Evolutionary conservation across 805 yeast species (phyloP), one percentile per base, ranked within the genome.

Genomic region (Candida gorgasii): DNA sequence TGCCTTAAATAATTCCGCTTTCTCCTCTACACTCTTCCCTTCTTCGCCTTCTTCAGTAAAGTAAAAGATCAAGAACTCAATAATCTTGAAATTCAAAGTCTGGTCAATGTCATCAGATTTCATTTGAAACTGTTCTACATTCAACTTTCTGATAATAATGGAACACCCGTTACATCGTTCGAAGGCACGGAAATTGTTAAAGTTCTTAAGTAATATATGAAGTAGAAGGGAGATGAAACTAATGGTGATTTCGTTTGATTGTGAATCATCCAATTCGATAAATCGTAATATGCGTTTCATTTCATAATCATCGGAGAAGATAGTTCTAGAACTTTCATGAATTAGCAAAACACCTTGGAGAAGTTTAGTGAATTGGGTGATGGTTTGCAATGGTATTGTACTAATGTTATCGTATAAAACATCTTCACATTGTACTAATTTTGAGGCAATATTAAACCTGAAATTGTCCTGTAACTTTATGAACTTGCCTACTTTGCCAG

Each of bases 21-120:
- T 70, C 32, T 69, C 66, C 40, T 52, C 38, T 1, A 62, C 36
- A 7, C 58, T 32, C 29, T 43, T 51, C 8, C 27, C 19, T 15
- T 15, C 40, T 13, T 42, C 23, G 4, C 36, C 39, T 57, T 84
- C 92, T 9, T 88, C 89, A 7, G 79, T 70, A 42, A 85, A 61
- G 53, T 85, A 84, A 55, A 84, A 82, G 42, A 84, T 76, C 40
- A 85, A 62, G 56, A 84, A 85, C 61, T 85, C 90, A 37, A 85
- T 69, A 9, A 81, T 73, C 50, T 81, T 79, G 48, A 82, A 76
- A 51, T 82, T 81, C 11, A 84, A 73, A 24, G 72, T 72, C 51
- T 80, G 67, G 29, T 48, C 51, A 16, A 45, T 40, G 8, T 11
- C 39, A 27, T 44, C 14, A 16, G 33, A 11, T 40, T 42, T 34